Evolutionary conservation across 148 eudicot genomes (phyloP).

Genomic region (Camellia lanceoleosa): DNA sequence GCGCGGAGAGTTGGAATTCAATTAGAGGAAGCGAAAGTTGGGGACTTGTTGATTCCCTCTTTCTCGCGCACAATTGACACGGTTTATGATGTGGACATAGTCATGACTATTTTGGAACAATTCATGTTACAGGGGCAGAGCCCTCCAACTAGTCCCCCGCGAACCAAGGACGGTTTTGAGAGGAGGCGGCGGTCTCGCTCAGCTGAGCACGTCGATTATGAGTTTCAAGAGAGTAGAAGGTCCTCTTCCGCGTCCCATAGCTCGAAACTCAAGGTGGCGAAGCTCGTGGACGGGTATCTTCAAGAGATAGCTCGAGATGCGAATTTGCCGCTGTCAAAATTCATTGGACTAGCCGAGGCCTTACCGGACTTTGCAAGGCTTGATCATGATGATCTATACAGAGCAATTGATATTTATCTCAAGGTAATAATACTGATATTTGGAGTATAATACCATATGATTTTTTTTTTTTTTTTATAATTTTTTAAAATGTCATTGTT

Average conservation of each 20-base stretch:
- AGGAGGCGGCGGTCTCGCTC: conserved; percentile 68
- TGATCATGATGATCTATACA: conserved; percentile 82
- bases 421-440: conserved; percentile 42
- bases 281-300: conserved; percentile 67
- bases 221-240: conserved; percentile 72
- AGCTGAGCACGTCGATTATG: conserved; percentile 55
- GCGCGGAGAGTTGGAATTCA: conserved; percentile 65
- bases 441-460: too few species aligned
- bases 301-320: conserved; percentile 64
- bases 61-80: conserved; percentile 14
- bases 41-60: conserved; percentile 59
- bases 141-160: conserved; percentile 68
- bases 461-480: background rate
- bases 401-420: conserved; percentile 74
- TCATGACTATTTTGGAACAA: conserved; percentile 60
- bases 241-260: conserved; percentile 81
- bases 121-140: conserved; percentile 63
- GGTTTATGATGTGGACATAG: conserved; percentile 64
- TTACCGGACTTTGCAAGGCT: conserved; percentile 64
- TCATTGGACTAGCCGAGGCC: conserved; percentile 61
- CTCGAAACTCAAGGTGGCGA: conserved; percentile 66
- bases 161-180: conserved; percentile 45
- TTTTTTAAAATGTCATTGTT: background rate
- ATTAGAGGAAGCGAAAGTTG: conserved; percentile 67
- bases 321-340: conserved; percentile 57